These are phyloP conservation scores for Spinellus fusiger DNA, from an alignment of 192 early-diverging fungal genomes.

Conservation along the genomic window DNA sequence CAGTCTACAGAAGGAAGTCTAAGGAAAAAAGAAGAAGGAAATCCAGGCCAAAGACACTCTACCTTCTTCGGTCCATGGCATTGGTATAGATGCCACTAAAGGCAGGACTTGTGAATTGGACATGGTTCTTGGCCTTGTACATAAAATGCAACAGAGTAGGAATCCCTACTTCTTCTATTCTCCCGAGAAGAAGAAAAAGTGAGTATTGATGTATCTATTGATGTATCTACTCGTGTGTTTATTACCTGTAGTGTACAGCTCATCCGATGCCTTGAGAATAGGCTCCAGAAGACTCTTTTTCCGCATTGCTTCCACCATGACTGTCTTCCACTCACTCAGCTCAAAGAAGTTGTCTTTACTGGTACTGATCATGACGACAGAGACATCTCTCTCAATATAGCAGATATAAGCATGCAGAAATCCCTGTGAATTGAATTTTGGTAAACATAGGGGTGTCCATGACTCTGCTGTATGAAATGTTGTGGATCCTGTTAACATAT, in stretches of 20 bases:
- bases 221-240: neutral
- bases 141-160: slow-evolving; percentile 68
- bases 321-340: slow-evolving; percentile 60
- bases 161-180: slow-evolving; percentile 56
- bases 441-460: slow-evolving; percentile 95
- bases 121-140: slow-evolving; percentile 54
- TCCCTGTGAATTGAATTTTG: slow-evolving; percentile 79
- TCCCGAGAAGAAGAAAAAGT: slow-evolving; percentile 16
- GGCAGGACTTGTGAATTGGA: slow-evolving; percentile 63
- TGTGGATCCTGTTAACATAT: slow-evolving; percentile 67
- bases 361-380: slow-evolving; percentile 67
- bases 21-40: neutral
- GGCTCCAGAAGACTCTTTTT: slow-evolving; percentile 26
- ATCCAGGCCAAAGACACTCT: too few species aligned
- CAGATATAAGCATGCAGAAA: slow-evolving; percentile 87
- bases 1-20: slow-evolving; percentile 38
- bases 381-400: slow-evolving; percentile 69
- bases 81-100: slow-evolving; percentile 55
- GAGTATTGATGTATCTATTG: neutral
- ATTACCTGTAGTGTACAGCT: slow-evolving; percentile 45
- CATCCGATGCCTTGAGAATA: slow-evolving; percentile 39
- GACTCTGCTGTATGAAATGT: slow-evolving; percentile 77
- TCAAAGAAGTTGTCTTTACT: slow-evolving; percentile 83
- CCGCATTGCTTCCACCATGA: slow-evolving; percentile 53
- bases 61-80: slow-evolving; percentile 45